Base-by-base conservation (phyloP, 192 early-diverging fungal genomes). In the Dissophora globulifera region DNA sequence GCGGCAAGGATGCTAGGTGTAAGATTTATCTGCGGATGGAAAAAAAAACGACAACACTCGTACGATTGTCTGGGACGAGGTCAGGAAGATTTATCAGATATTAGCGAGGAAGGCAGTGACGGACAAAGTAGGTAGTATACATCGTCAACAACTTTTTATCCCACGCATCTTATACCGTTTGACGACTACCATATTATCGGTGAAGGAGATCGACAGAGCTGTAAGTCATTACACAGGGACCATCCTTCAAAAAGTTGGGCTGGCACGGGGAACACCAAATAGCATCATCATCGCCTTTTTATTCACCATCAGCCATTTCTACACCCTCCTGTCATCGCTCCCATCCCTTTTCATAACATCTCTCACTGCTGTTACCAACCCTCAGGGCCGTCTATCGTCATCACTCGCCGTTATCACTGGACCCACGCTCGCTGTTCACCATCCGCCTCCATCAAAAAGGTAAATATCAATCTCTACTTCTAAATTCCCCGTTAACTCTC, bases 131-230 rank as follows among this genome's bases (percentile, higher is more conserved):
- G 38, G 46, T 38, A 0, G 38, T 71, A 26, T 71, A 50, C 27
- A 62, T 71, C 30, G 30, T 72, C 43, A 70, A 70, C 47, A 72
- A 72, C 29, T 63, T 0, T 48, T 72, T 2, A 50, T 63, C 12
- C 60, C 69, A n/a, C 43, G 51, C 12, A 41, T 62, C 4, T 25
- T 70, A 0, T 72, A 72, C 38, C 53, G 69, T 5, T 25, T 72
- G 17, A 51, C 68, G 7, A 22, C 45, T 0, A 56, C 45, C 19
- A 35, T 60, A 22, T 29, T 60, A 2, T 16, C 45, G 13, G 46
- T 25, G 17, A 32, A 12, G 0, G 62, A 52, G 41, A 10, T 53
- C 2, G 20, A 10, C 12, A 15, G 7, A 10, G 54, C 54, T 13
- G 46, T 56, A 3, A 20, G 31, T 46, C 27, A 50, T 30, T 66